phyloP scores from a whole-genome alignment of 1,284 basidiomycete genomes.

The Marasmius fiardii region DNA sequence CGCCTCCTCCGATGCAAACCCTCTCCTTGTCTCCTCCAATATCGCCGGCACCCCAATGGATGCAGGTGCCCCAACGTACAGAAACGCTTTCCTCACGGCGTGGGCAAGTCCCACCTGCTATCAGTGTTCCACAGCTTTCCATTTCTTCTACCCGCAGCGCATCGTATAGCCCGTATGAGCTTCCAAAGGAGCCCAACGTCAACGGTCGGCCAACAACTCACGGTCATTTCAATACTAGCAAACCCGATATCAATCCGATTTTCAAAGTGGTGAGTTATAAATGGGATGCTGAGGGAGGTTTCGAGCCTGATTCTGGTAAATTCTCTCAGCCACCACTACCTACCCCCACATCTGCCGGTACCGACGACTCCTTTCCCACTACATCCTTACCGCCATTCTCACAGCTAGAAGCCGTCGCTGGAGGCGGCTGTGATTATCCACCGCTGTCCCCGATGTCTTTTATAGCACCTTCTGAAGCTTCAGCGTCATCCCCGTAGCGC shows the following conservation, averaged over 20 bases:
- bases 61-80: conserved; percentile 44
- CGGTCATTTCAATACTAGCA: conserved; percentile 34
- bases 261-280: conserved; percentile 81
- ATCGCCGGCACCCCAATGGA: conserved; percentile 55
- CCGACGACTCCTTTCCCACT: conserved; percentile 28
- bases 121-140: conserved; percentile 34
- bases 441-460: conserved; percentile 73
- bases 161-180: conserved; percentile 36
- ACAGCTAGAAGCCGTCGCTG: conserved; percentile 77
- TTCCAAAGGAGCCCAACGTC: conserved; percentile 47
- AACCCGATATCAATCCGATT: conserved; percentile 81
- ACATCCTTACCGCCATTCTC: conserved; percentile 72
- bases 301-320: conserved; percentile 19
- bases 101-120: conserved; percentile 37
- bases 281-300: conserved; percentile 27
- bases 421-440: conserved; percentile 56
- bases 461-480: conserved; percentile 36
- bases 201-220: conserved; percentile 43
- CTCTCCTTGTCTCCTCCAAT: conserved; percentile 67
- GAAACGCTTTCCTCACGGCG: conserved; percentile 32
- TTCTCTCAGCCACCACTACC: conserved; percentile 8
- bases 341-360: conserved; percentile 1
- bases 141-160: conserved; percentile 33
- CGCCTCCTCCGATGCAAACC: conserved; percentile 70
- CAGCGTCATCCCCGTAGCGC: conserved; percentile 1